Evolutionary conservation across 495 filamentous ascomycete species (phyloP).

Genomic region (Neurospora terricola): DNA sequence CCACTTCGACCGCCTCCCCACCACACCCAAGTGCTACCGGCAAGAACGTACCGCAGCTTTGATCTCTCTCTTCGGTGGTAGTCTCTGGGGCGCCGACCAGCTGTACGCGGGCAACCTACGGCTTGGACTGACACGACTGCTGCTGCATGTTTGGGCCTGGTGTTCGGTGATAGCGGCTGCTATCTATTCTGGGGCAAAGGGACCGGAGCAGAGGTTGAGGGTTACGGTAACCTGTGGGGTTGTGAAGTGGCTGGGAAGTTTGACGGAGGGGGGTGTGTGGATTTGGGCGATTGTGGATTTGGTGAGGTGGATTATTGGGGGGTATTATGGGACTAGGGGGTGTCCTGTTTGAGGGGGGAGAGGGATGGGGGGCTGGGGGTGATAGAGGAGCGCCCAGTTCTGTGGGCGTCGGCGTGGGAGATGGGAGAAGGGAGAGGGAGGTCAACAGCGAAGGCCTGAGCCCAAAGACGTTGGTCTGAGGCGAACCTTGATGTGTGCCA

Average conservation of each 20-base stretch:
- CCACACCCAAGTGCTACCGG: neutral
- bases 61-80: neutral
- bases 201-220: neutral
- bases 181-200: no score
- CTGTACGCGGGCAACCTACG: neutral
- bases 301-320: neutral
- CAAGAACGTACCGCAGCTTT: neutral
- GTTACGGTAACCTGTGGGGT: neutral
- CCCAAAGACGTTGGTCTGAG: neutral
- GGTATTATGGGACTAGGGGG: neutral
- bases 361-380: neutral
- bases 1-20: neutral
- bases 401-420: no score
- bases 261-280: neutral
- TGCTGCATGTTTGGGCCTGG: neutral
- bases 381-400: no score
- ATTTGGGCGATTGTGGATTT: neutral
- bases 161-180: neutral
- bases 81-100: neutral
- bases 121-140: neutral
- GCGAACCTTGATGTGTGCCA: neutral
- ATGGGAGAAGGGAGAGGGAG: no score
- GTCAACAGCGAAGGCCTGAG: neutral
- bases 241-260: neutral
- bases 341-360: neutral